Conservation (phyloP, 345 rosid genomes). For the Acer negundo region DNA sequence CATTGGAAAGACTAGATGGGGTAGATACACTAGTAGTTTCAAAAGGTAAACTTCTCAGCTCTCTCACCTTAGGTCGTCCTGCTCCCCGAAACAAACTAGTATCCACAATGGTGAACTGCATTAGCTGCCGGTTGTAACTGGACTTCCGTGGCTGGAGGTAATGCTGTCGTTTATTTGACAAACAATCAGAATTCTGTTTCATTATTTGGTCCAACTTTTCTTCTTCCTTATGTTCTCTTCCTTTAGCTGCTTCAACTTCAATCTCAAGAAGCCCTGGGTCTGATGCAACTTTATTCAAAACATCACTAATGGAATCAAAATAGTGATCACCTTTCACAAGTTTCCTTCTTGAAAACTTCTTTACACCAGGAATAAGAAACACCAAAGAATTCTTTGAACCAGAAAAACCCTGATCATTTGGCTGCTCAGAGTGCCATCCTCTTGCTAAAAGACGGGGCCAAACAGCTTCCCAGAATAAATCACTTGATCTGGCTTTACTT, state of each 20-base stretch:
- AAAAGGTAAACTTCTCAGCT: constrained; percentile 54
- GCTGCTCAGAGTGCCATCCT: constrained; percentile 64
- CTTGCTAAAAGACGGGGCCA: constrained; percentile 62
- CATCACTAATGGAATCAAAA: constrained; percentile 68
- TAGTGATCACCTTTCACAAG: constrained; percentile 57
- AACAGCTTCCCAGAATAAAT: constrained; percentile 65
- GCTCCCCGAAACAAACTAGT: constrained; percentile 45
- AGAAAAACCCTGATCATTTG: constrained; percentile 38
- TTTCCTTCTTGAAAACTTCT: constrained; percentile 54
- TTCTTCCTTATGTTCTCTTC: constrained; percentile 35
- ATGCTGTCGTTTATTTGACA: constrained; percentile 26
- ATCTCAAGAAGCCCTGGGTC: constrained; percentile 71
- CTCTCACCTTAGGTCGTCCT: constrained; percentile 40
- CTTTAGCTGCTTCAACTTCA: constrained; percentile 36
- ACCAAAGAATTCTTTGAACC: constrained; percentile 40
- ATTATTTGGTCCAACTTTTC: constrained; percentile 31
- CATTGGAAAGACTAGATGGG: constrained; percentile 40
- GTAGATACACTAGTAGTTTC: constrained; percentile 29
- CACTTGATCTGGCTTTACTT: constrained; percentile 55
- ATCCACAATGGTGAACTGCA: constrained; percentile 63
- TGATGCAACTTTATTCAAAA: constrained; percentile 62
- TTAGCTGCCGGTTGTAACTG: constrained; percentile 27
- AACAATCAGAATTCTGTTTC: constrained; percentile 23
- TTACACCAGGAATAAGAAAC: constrained; percentile 48
- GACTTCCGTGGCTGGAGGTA: constrained; percentile 69